A percentile compares a stretch with the other conserved stretches of the same genome.
phyloP scores from a whole-genome alignment of 1,284 basidiomycete species.

The Leccinum insolens region DNA sequence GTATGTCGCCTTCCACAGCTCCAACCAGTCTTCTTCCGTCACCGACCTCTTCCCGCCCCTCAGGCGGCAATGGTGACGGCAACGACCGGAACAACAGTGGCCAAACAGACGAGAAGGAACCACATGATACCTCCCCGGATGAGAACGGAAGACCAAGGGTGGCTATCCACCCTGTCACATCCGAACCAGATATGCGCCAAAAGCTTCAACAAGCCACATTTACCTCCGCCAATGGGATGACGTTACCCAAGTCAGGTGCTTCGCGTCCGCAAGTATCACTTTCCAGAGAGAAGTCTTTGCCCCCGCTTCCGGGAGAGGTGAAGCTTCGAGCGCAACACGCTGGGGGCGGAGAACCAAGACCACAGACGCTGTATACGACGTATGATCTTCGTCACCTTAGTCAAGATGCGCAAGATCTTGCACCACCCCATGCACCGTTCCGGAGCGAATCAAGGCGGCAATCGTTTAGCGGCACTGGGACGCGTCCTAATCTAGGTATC shows the following conservation, averaged over 20 bases:
- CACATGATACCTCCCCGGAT: conserved; percentile 30
- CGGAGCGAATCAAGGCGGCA: conserved; percentile 64
- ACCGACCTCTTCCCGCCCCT: conserved; percentile 67
- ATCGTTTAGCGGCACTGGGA: conserved; percentile 69
- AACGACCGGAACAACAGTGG: conserved; percentile 43
- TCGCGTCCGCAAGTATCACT: conserved; percentile 39
- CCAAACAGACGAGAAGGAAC: conserved; percentile 42
- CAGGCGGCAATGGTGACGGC: conserved; percentile 58
- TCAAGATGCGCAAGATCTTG: conserved; percentile 47
- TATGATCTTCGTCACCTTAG: conserved; percentile 54
- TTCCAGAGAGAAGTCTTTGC: conserved; percentile 72
- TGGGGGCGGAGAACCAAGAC: conserved; percentile 48
- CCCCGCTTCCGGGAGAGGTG: conserved; percentile 69
- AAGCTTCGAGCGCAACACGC: conserved; percentile 42
- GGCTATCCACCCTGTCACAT: conserved; percentile 50
- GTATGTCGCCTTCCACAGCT: conserved; percentile 70
- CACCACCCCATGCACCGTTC: conserved; percentile 68
- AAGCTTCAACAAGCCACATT: conserved; percentile 41
- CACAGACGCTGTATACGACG: conserved; percentile 66
- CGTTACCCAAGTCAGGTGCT: conserved; percentile 32
- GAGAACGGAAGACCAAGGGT: conserved; percentile 41
- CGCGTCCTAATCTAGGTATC: conserved; percentile 52
- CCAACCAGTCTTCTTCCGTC: conserved; percentile 74
- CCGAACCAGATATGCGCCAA: conserved; percentile 62
- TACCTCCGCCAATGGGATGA: conserved; percentile 35